These are phyloP conservation scores for Tolypocladium album DNA, from an alignment of 2,329 filamentous ascomycete species.

Conservation along the genomic window DNA sequence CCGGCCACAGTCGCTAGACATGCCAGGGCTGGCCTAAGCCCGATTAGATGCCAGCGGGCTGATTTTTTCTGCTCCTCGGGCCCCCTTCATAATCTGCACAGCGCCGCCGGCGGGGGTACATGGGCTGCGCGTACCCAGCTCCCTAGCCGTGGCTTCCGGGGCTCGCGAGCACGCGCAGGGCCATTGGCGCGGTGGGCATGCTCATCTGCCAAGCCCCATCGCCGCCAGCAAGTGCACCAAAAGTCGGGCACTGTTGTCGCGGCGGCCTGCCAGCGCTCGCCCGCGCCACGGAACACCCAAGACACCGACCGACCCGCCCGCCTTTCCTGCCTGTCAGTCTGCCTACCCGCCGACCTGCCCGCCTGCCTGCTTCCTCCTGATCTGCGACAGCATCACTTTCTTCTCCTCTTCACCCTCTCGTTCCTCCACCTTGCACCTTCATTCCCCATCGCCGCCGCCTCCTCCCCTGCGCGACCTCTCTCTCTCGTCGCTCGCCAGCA, in stretches of 20 bases:
- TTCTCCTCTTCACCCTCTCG: background rate
- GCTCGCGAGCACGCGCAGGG: background rate
- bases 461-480: background rate
- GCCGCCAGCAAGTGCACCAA: background rate
- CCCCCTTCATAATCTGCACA: background rate
- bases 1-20: background rate
- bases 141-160: background rate
- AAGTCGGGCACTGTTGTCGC: background rate
- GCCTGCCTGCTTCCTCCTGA: constrained; percentile 8
- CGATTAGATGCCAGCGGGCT: background rate
- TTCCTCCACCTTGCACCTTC: background rate
- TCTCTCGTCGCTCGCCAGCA: background rate
- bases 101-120: background rate
- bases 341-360: background rate
- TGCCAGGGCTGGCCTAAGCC: constrained; percentile 1
- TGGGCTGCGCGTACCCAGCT: background rate
- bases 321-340: too few relatives aligned
- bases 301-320: constrained; percentile 4
- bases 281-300: too few relatives aligned
- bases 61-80: background rate
- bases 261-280: background rate
- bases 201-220: background rate
- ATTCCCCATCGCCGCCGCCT: background rate
- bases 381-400: constrained; percentile 7
- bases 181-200: background rate